Percentiles rank a stretch among this genome's conserved stretches.
phyloP scores from a whole-genome alignment of 2,329 filamentous ascomycete genomes.

The Diaporthe sp. region DNA sequence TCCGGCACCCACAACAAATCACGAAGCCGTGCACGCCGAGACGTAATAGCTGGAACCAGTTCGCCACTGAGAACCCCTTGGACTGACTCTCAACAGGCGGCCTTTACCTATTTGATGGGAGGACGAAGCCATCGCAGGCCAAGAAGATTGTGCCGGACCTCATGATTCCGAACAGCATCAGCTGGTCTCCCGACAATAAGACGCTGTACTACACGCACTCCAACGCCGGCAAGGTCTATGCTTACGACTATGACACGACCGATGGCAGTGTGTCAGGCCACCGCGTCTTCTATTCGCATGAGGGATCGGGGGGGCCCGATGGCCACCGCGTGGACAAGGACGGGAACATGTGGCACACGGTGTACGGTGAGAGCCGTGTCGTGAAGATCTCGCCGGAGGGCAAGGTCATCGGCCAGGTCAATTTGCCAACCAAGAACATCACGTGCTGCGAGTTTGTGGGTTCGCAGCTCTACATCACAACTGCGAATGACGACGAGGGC shows the following conservation, averaged over 20 bases:
- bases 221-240: conserved; percentile 76
- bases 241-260: conserved; percentile 78
- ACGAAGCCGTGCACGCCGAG: neutral
- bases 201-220: conserved; percentile 90
- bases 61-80: neutral
- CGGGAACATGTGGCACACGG: conserved; percentile 88
- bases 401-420: conserved; percentile 79
- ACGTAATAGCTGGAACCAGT: neutral
- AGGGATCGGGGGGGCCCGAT: conserved; percentile 78
- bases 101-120: conserved; percentile 77
- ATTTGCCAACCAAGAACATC: conserved; percentile 81
- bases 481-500: conserved; percentile 74
- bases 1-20: neutral
- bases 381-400: conserved; percentile 79
- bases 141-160: conserved; percentile 66
- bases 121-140: conserved; percentile 67
- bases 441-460: conserved; percentile 87
- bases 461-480: conserved; percentile 82
- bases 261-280: conserved; percentile 76
- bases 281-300: conserved; percentile 79
- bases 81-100: conserved; percentile 64
- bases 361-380: conserved; percentile 84
- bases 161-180: conserved; percentile 86
- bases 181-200: conserved; percentile 80
- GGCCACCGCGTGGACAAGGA: conserved; percentile 87